Percentiles rank a stretch among this genome's conserved stretches.
Evolutionary conservation across 2,329 filamentous ascomycete genomes (phyloP).

Genomic region (Cytospora schulzeri): DNA sequence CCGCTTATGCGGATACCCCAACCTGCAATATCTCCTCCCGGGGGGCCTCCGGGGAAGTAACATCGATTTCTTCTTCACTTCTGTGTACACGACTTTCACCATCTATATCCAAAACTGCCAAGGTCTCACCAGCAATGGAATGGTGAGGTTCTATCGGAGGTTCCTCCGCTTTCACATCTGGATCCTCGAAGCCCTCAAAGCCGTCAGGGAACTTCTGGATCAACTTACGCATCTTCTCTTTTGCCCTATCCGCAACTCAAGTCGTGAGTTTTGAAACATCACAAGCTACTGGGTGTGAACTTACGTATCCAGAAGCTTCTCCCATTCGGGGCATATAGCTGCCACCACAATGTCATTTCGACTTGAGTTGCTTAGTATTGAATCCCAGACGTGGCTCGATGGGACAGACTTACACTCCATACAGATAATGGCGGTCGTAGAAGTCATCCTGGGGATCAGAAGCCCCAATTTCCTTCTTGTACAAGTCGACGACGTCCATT

Average conservation of each 20-base stretch:
- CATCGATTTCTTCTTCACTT: no score
- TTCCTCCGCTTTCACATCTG: not conserved
- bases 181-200: not conserved
- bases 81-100: no score
- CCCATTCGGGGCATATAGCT: conserved; percentile 5
- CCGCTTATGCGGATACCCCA: no score
- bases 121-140: no score
- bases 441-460: conserved; percentile 13
- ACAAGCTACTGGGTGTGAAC: not conserved
- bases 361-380: not conserved
- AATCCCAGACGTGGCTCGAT: no score
- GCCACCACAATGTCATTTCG: conserved; percentile 5
- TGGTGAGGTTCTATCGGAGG: no score
- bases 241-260: not conserved
- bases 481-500: conserved; percentile 3
- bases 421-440: conserved; percentile 8
- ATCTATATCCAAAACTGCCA: no score
- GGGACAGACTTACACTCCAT: not conserved
- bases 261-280: not conserved
- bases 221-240: not conserved
- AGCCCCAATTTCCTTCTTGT: conserved; percentile 6
- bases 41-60: no score
- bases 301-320: not conserved
- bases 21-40: no score
- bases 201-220: conserved; percentile 4